These are phyloP conservation scores for Penicillium brevicompactum DNA, from an alignment of 2,329 filamentous ascomycete species.

Conservation along the genomic window DNA sequence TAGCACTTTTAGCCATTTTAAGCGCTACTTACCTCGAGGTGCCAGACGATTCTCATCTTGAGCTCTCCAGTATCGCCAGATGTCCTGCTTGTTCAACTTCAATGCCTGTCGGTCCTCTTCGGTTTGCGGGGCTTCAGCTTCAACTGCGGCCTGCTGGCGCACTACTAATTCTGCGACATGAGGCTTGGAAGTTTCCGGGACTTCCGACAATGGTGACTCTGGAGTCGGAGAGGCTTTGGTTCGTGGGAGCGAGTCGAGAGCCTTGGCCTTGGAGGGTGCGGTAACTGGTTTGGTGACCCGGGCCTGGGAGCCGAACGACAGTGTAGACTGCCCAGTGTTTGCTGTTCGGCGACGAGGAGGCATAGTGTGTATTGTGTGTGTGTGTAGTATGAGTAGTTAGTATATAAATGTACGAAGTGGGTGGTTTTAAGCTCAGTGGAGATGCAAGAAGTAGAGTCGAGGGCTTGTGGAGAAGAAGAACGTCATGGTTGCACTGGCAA, in stretches of 20 bases:
- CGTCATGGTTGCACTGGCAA: constrained; percentile 14
- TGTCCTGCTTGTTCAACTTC: constrained; percentile 66
- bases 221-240: constrained; percentile 24
- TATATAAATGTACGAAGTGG: background rate
- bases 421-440: background rate
- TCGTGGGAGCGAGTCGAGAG: constrained; percentile 38
- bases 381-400: background rate
- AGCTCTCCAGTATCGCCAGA: constrained; percentile 74
- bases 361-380: constrained; percentile 31
- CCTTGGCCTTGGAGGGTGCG: constrained; percentile 35
- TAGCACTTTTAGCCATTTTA: background rate
- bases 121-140: constrained; percentile 33
- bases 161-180: constrained; percentile 40
- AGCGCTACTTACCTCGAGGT: constrained; percentile 50
- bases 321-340: constrained; percentile 56
- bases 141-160: constrained; percentile 54
- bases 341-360: constrained; percentile 44
- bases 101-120: constrained; percentile 54
- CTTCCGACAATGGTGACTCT: constrained; percentile 29
- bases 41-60: constrained; percentile 71
- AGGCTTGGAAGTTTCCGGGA: constrained; percentile 31
- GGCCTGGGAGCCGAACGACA: constrained; percentile 62
- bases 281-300: constrained; percentile 61
- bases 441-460: constrained; percentile 2
- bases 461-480: background rate